Evolutionary conservation across 139 green algal genomes (phyloP), one percentile per base, ranked within the genome.

Genomic region (Pleodorina starrii): DNA sequence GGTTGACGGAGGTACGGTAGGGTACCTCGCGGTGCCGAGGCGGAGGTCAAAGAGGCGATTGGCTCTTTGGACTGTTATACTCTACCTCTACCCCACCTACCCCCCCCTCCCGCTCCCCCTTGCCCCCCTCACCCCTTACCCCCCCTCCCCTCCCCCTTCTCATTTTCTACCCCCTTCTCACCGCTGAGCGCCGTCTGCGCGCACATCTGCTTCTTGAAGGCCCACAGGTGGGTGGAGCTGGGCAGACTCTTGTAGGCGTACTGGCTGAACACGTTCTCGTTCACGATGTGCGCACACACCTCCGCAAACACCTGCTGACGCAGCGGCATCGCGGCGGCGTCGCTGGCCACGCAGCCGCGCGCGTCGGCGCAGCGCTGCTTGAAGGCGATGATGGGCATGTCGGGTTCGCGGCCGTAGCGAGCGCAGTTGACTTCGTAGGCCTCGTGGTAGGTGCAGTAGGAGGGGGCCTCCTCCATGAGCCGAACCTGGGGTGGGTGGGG

Each of bases 191-290:
- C 97, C 90, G 98, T 94, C 91, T 99, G 97, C 43, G 87, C 76
- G 85, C 92, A 96, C 68, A 99, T 94, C 81, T 97, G 92, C 91
- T 97, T 96, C 94, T 99, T 99, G 95, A 99, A 99, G 29, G 93
- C 94, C 96, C 96, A 99, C 78, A 99, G 92, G 84, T 97, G 95
- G 88, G 93, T 97, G 81, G 90, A 91, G 50, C 91, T 97, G 27
- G 97, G 95, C 91, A 99, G 92, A 11, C 92, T 97, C 93, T 99
- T 99, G 97, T 99, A 99, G 87, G 99, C 96, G 90, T 96, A 99
- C 95, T 99, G 96, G 40, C 84, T 95, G 90, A 99, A 98, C 74
- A 99, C 93, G 88, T 98, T 99, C 88, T 99, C 97, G 44, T 83
- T 96, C 12, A 99, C 97, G 35, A 97, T 76, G 42, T 94, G 78